Conservation (phyloP, 192 early-diverging fungal species). For the Oehlia diaphana region DNA sequence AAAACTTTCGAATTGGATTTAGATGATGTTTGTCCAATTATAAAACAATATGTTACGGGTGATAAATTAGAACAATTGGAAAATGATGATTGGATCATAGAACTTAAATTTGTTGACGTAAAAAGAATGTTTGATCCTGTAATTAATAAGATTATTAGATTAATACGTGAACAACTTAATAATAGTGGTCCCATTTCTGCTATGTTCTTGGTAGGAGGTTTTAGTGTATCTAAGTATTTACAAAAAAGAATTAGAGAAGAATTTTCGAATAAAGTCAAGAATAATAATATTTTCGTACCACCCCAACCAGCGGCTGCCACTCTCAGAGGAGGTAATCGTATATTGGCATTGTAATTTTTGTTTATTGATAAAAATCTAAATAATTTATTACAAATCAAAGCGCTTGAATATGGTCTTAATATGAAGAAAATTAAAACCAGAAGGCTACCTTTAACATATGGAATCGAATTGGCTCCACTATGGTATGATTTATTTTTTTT, state of each 20-base stretch:
- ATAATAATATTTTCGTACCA: slow-evolving; percentile 44
- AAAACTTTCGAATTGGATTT: slow-evolving; percentile 5
- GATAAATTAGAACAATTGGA: background rate
- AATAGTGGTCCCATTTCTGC: slow-evolving; percentile 34
- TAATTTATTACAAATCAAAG: slow-evolving; percentile 5
- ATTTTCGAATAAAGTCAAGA: slow-evolving; percentile 39
- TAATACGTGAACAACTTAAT: slow-evolving; percentile 48
- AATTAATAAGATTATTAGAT: slow-evolving; percentile 36
- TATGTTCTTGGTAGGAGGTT: slow-evolving; percentile 54
- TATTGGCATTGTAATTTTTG: background rate
- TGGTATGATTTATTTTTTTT: background rate
- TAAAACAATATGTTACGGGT: background rate
- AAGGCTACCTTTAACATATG: slow-evolving; percentile 5
- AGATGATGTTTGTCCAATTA: background rate
- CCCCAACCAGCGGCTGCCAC: slow-evolving; percentile 51
- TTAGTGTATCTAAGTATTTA: slow-evolving; percentile 48
- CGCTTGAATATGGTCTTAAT: slow-evolving; percentile 40
- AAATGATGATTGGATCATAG: slow-evolving; percentile 16
- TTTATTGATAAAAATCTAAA: background rate
- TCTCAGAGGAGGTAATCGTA: slow-evolving; percentile 35
- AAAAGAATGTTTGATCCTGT: slow-evolving; percentile 54
- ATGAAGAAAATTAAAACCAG: slow-evolving; percentile 1
- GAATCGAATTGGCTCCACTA: slow-evolving; percentile 16
- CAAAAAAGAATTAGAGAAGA: slow-evolving; percentile 45
- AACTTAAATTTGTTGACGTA: background rate